Evolutionary conservation across 2,329 filamentous ascomycete species (phyloP).

Genomic region (Pyrenochaeta sp.): DNA sequence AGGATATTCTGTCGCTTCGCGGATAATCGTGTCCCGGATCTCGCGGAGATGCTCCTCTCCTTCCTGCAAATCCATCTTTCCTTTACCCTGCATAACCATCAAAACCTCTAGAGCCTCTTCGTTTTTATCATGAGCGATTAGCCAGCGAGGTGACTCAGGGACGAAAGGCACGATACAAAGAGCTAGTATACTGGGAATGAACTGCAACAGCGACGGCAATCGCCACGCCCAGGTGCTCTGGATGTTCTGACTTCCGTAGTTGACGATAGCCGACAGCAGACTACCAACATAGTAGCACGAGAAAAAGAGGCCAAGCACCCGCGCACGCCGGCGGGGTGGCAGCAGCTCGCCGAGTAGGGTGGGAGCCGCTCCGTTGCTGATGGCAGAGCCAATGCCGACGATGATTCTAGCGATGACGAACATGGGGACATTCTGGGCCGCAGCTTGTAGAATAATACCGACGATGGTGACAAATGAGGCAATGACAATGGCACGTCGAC

Average conservation of each 20-base stretch:
- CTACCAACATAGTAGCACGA: not conserved
- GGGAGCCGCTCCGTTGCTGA: too few species aligned
- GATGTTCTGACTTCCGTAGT: too few species aligned
- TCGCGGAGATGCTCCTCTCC: too few species aligned
- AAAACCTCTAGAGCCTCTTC: slow-evolving; percentile 42
- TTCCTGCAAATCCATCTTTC: too few species aligned
- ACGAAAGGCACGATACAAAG: not conserved
- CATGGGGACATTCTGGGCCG: not conserved
- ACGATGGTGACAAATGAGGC: not conserved
- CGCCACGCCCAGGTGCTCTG: too few species aligned
- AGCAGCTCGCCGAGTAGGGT: not conserved
- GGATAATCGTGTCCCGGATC: too few species aligned
- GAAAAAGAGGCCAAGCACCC: not conserved
- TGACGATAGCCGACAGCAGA: too few species aligned
- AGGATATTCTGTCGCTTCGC: too few species aligned
- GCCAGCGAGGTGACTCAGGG: slow-evolving; percentile 54
- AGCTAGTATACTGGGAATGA: too few species aligned
- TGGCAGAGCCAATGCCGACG: not conserved
- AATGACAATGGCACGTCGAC: not conserved
- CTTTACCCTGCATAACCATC: not conserved
- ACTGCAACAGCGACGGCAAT: too few species aligned
- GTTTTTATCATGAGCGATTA: slow-evolving; percentile 58
- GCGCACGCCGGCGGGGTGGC: too few species aligned
- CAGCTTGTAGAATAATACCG: not conserved
- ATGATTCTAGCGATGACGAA: not conserved